These are phyloP conservation scores for Limonium bicolor DNA, from an alignment of 148 eudicot genomes.

Conservation along the genomic window DNA sequence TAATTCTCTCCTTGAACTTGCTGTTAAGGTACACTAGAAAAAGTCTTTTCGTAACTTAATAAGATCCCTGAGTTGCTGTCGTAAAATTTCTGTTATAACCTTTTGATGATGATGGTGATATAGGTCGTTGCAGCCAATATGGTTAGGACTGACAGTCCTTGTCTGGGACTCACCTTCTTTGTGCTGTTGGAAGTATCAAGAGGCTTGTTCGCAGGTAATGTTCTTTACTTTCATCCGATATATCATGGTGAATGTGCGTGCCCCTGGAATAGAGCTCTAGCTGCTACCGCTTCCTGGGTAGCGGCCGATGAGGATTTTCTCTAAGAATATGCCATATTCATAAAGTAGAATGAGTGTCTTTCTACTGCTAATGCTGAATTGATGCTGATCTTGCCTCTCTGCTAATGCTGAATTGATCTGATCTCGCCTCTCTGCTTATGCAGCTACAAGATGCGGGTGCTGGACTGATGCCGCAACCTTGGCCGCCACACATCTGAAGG, in stretches of 20 bases:
- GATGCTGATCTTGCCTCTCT: too few relatives aligned
- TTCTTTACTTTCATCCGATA: too few relatives aligned
- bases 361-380: too few relatives aligned
- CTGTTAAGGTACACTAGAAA: conserved; percentile 60
- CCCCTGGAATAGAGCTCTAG: too few relatives aligned
- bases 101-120: conserved; percentile 3
- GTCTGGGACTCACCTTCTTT: conserved; percentile 92
- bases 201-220: conserved; percentile 96
- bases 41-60: neutral
- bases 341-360: too few relatives aligned
- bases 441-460: conserved; percentile 99
- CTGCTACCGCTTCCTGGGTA: too few relatives aligned
- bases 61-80: neutral
- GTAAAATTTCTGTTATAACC: too few relatives aligned
- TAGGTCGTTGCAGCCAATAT: conserved; percentile 99
- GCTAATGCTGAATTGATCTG: too few relatives aligned
- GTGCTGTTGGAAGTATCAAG: conserved; percentile 98
- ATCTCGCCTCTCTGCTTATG: too few relatives aligned
- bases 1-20: conserved; percentile 76
- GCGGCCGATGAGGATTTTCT: too few relatives aligned
- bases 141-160: conserved; percentile 92
- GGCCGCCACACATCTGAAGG: conserved; percentile 93
- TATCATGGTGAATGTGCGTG: too few relatives aligned
- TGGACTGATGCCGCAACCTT: conserved; percentile 99
- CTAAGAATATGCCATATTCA: too few relatives aligned